phyloP scores from a whole-genome alignment of 2,329 filamentous ascomycete genomes.

The Coleophoma crateriformis region DNA sequence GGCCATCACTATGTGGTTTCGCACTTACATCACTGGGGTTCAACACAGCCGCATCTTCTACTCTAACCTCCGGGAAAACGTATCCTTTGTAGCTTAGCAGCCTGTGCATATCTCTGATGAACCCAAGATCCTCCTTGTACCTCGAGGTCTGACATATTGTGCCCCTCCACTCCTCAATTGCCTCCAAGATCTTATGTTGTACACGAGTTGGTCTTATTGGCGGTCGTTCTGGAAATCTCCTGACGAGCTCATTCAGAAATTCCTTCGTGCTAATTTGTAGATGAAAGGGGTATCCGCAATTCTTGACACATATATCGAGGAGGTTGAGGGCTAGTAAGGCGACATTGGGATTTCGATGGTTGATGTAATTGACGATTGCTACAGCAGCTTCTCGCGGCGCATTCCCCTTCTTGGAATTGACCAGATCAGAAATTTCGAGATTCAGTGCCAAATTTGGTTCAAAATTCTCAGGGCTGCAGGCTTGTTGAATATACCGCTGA shows the following conservation, averaged over 20 bases:
- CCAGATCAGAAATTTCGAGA: slow-evolving; percentile 91
- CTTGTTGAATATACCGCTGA: slow-evolving; percentile 92
- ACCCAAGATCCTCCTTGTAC: slow-evolving; percentile 95
- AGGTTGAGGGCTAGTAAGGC: slow-evolving; percentile 84
- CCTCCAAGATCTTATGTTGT: slow-evolving; percentile 87
- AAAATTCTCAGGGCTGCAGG: slow-evolving; percentile 95
- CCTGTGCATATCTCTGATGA: slow-evolving; percentile 96
- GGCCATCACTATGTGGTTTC: neutral
- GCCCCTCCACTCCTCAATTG: slow-evolving; percentile 96
- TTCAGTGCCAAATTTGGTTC: slow-evolving; percentile 95
- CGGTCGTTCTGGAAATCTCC: slow-evolving; percentile 90
- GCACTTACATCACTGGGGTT: slow-evolving; percentile 87
- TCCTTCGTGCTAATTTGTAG: slow-evolving; percentile 98
- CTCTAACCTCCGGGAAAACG: slow-evolving; percentile 83
- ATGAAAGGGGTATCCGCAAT: slow-evolving; percentile 98
- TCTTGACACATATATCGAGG: slow-evolving; percentile 98
- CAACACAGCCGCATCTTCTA: slow-evolving; percentile 91
- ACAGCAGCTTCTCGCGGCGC: slow-evolving; percentile 92
- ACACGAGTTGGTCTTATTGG: slow-evolving; percentile 81
- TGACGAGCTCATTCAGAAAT: slow-evolving; percentile 95
- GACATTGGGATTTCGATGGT: slow-evolving; percentile 95
- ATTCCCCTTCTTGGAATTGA: slow-evolving; percentile 96
- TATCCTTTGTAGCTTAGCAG: slow-evolving; percentile 96
- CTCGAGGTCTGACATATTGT: slow-evolving; percentile 98
- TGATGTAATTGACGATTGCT: slow-evolving; percentile 89